A percentile compares a stretch with the other conserved stretches of the same genome.
Evolutionary conservation across 2,329 filamentous ascomycete species (phyloP).

Genomic region (Neofusicoccum sp.): DNA sequence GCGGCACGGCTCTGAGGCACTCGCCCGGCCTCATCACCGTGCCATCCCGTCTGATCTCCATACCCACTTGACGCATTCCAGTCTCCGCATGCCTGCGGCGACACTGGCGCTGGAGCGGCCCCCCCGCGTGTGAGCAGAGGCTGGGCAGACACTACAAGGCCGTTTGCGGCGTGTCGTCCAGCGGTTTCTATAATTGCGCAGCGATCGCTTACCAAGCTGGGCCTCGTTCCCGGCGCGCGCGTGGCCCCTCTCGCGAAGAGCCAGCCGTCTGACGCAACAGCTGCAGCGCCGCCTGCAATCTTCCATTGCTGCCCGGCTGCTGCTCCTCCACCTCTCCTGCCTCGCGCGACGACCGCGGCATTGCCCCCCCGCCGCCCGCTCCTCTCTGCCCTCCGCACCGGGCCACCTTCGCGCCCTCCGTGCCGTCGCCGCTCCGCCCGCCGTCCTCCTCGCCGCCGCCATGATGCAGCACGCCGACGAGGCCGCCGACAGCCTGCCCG

Average conservation of each 20-base stretch:
- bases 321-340: background rate
- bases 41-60: constrained; percentile 5
- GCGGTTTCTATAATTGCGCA: constrained; percentile 7
- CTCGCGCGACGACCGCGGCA: background rate
- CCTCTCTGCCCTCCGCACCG: constrained; percentile 7
- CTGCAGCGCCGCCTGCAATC: constrained; percentile 10
- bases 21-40: constrained; percentile 3
- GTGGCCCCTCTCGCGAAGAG: constrained; percentile 2
- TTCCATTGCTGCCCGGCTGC: background rate
- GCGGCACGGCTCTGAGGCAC: background rate
- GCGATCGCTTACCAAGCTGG: constrained; percentile 15
- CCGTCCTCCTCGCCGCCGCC: background rate
- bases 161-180: too few species aligned
- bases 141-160: too few species aligned
- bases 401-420: background rate
- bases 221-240: constrained; percentile 15
- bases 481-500: constrained; percentile 19
- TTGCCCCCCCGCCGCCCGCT: background rate
- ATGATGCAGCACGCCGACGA: constrained; percentile 21
- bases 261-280: constrained; percentile 11
- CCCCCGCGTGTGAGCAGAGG: too few species aligned
- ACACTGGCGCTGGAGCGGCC: background rate
- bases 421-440: background rate
- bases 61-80: constrained; percentile 8
- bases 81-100: background rate